Base-by-base conservation (phyloP, 2,329 filamentous ascomycete genomes). In the Clarireedia monteithiana region DNA sequence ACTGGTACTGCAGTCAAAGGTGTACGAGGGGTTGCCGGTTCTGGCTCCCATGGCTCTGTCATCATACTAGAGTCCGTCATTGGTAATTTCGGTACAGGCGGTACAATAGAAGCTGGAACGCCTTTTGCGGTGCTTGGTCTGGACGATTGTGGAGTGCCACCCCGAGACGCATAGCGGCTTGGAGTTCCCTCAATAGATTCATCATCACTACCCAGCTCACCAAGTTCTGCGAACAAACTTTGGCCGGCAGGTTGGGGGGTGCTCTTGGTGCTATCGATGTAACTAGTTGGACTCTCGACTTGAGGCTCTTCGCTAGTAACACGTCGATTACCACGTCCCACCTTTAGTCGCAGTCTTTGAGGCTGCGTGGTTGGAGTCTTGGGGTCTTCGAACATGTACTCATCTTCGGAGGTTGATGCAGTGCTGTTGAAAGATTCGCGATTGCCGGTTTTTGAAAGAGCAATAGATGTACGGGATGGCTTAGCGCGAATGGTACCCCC, bases 161-260 rank as follows among this genome's bases (percentile, higher is more conserved):
- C 70, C 48, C 68, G 64, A 17, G 75, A 74, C 40, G 69, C 58
- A 45, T 75, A 75, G 39, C 75, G 75, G 60, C 77, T 80, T 26
- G 82, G 82, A 30, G 81, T 84, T 26, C 73, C 78, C 17, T 75
- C 76, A 27, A 72, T 67, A 57, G 72, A 75, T 53, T 87, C 85
- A 60, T 89, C 88, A 63, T 87, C 86, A 61, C 67, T 75, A 56
- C 83, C 83, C 59, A 96, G 75, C 62, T 90, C 89, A 53, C 88
- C 89, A 44, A 99, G 79, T 71, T 99, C 94, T 42, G 91, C 91
- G 69, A 94, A 95, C 50, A 99, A 76, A 66, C 88, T 97, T 74
- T 96, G 89, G 15, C 82, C 80, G 17, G 66, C 72, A 45, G 71
- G 70, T 56, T 79, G 73, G 9, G 81, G 75, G 3, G 79, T 81